These are phyloP conservation scores for Kluyveromyces starmeri DNA, from an alignment of 805 yeast species.

Conservation along the genomic window DNA sequence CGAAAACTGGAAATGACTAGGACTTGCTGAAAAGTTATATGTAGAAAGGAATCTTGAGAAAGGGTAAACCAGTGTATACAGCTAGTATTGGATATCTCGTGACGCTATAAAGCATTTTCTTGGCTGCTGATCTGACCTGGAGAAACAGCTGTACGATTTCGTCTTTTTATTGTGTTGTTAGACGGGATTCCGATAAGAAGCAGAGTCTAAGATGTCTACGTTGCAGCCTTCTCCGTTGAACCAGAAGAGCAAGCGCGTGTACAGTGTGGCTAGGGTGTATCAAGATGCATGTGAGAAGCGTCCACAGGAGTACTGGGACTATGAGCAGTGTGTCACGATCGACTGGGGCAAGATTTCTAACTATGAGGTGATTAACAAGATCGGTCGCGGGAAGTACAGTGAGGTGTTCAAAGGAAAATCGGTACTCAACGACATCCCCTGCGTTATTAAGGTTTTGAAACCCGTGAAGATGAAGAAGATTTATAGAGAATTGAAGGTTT, in stretches of 20 bases:
- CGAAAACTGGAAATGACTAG: no score
- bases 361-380: conserved; percentile 74
- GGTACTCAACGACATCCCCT: conserved; percentile 46
- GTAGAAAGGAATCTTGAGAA: no score
- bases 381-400: conserved; percentile 89
- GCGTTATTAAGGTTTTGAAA: conserved; percentile 85
- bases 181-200: no score
- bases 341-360: conserved; percentile 81
- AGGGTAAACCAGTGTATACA: no score
- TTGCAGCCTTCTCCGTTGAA: conserved; percentile 29
- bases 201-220: background rate
- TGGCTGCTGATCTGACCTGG: no score
- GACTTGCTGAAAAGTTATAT: no score
- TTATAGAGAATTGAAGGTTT: conserved; percentile 79
- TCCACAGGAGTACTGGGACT: conserved; percentile 85
- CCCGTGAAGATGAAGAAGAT: conserved; percentile 92
- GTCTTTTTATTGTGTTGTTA: no score
- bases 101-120: no score
- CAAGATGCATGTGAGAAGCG: conserved; percentile 68
- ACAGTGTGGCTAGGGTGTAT: conserved; percentile 68
- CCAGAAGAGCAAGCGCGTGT: conserved; percentile 28
- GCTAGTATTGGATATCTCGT: no score
- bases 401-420: conserved; percentile 87
- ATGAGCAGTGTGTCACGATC: conserved; percentile 53
- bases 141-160: no score